Base-by-base conservation (phyloP, 208 protist genomes). In the Kentomonas sorsogonicus region DNA sequence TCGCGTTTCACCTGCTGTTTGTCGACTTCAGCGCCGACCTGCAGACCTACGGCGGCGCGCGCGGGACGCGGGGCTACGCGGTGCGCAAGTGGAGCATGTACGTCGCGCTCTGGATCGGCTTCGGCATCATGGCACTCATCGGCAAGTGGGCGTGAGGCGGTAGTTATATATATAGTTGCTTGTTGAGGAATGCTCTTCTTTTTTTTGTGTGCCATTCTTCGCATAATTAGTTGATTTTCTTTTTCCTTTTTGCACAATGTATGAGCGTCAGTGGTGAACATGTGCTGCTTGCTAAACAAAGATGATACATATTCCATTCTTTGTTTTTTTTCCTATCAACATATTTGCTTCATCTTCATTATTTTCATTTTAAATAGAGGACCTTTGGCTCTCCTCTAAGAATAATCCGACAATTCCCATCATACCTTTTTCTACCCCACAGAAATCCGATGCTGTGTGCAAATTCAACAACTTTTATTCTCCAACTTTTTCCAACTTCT, bases 1-100 rank as follows among this genome's bases (percentile, higher is more conserved):
- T 83, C 38, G 76, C 47, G n/a, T 83, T 83, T 44, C 46, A 26
- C 4, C 55, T 83, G 27, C 57, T 83, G 45, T 53, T 78, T n/a
- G 53, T 27, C 27, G 76, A 83, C 56, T 83, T 83, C 33, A 53
- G 57, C 1, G 46, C 51, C 0, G 65, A 71, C 33, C 1, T 71
- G 57, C 51, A 52, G 44, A 38, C 36, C 22, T 51, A 61, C 52
- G 46, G 53, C 39, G 52, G 23, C 11, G 39, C 48, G 15, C 36
- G 45, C 41, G 15, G 10, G 34, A n/a, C n/a, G 43, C 16, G 25
- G 25, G 43, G 43, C n/a, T 27, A 3, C 9, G 5, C 27, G 46
- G 22, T 9, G 20, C 46, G 46, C 22, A 27, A 34, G 46, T 10
- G 7, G 7, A 52, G 5, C 25, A 5, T 52, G 4, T 52, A 31